These are phyloP conservation scores for Golubevia sp. DNA, from an alignment of 1,284 basidiomycete genomes.

Conservation along the genomic window DNA sequence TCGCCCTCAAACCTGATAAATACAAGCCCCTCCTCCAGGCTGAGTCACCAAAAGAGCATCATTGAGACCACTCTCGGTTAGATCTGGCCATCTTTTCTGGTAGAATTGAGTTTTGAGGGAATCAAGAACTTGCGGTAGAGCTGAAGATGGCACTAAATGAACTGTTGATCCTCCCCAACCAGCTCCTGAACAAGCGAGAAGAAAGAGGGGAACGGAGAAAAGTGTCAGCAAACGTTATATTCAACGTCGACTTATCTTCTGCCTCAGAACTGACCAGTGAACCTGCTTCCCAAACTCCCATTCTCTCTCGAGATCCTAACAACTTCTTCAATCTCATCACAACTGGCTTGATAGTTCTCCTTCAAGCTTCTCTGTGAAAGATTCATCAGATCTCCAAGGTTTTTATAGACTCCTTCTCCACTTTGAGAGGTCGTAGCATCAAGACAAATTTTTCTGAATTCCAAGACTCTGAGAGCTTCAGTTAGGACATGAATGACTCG, in stretches of 20 bases:
- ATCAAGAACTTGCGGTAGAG: constrained; percentile 29
- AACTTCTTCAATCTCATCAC: constrained; percentile 44
- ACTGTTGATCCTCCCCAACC: constrained; percentile 60
- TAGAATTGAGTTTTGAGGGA: constrained; percentile 41
- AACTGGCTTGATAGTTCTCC: constrained; percentile 45
- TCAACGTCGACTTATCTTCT: not conserved
- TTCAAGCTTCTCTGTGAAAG: constrained; percentile 41
- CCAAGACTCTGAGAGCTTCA: constrained; percentile 43
- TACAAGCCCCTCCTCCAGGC: constrained; percentile 52
- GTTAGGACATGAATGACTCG: constrained; percentile 51
- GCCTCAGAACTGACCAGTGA: constrained; percentile 25
- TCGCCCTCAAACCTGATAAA: constrained; percentile 13
- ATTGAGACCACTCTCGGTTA: constrained; percentile 26
- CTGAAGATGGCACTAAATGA: constrained; percentile 41
- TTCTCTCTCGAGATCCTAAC: constrained; percentile 40
- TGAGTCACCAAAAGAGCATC: constrained; percentile 49
- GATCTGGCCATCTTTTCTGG: constrained; percentile 21
- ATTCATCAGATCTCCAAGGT: constrained; percentile 47
- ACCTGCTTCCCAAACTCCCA: constrained; percentile 44
- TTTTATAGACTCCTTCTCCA: constrained; percentile 19
- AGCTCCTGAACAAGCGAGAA: constrained; percentile 14
- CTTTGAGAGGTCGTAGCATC: constrained; percentile 4
- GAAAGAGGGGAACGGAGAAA: not conserved
- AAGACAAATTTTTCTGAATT: constrained; percentile 35
- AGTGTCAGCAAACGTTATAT: not conserved